Evolutionary conservation across 179 eudicot species (phyloP).

Genomic region (Corrigiola litoralis): DNA sequence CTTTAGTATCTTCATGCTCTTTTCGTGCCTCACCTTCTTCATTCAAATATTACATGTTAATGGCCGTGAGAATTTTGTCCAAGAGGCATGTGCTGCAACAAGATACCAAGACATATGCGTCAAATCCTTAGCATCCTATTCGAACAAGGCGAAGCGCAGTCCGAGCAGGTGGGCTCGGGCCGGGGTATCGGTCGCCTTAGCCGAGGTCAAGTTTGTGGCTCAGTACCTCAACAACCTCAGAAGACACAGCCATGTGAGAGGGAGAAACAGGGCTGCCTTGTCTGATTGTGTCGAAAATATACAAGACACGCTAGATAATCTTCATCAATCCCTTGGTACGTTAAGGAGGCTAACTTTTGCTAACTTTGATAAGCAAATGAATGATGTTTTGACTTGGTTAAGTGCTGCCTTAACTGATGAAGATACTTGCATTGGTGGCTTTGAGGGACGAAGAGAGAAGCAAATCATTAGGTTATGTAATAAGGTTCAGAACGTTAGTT

Average conservation of each 20-base stretch:
- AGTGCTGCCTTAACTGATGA: slow-evolving; percentile 66
- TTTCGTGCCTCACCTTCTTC: slow-evolving; percentile 13
- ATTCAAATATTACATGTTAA: not conserved
- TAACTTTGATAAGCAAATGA: slow-evolving; percentile 36
- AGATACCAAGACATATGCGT: slow-evolving; percentile 50
- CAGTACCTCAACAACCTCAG: slow-evolving; percentile 20
- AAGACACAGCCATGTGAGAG: slow-evolving; percentile 19
- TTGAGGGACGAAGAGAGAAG: slow-evolving; percentile 27
- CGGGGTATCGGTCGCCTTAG: slow-evolving; percentile 58
- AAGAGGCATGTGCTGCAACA: slow-evolving; percentile 66
- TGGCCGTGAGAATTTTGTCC: slow-evolving; percentile 24
- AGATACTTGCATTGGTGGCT: slow-evolving; percentile 74
- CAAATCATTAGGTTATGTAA: slow-evolving; percentile 17
- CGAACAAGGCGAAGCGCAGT: slow-evolving; percentile 41
- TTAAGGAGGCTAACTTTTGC: slow-evolving; percentile 39
- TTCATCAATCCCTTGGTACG: slow-evolving; percentile 40
- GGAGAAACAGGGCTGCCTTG: slow-evolving; percentile 38
- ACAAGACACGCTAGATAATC: slow-evolving; percentile 46
- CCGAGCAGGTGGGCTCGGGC: slow-evolving; percentile 67
- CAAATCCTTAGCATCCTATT: slow-evolving; percentile 46
- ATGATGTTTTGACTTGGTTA: slow-evolving; percentile 62
- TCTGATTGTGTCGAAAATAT: slow-evolving; percentile 60
- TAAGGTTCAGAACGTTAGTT: slow-evolving; percentile 38
- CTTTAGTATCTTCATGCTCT: slow-evolving; percentile 9
- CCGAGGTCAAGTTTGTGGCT: slow-evolving; percentile 39